These are phyloP conservation scores for Ceratocystis cacaofunesta DNA, from an alignment of 2,329 filamentous ascomycete species.

Conservation along the genomic window DNA sequence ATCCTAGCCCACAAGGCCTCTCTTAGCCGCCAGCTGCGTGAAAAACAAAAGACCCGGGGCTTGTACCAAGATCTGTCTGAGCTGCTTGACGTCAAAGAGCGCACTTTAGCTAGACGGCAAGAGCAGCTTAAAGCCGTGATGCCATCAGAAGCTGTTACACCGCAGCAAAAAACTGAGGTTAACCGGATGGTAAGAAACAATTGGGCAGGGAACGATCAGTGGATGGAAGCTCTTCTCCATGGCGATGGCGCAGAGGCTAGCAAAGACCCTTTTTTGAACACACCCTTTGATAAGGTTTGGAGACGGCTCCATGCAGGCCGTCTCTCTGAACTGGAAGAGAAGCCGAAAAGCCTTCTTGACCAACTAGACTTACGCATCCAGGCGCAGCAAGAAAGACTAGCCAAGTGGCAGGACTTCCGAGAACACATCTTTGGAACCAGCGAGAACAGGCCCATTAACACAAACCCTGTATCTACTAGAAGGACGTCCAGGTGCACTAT, in stretches of 20 bases:
- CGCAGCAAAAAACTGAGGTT: constrained; percentile 34
- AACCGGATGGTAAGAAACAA: constrained; percentile 51
- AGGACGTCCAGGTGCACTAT: constrained; percentile 28
- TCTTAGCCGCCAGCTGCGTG: constrained; percentile 41
- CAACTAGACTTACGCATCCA: constrained; percentile 55
- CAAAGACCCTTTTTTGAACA: constrained; percentile 48
- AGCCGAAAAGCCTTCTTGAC: constrained; percentile 42
- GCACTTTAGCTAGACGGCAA: constrained; percentile 38
- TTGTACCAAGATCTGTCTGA: constrained; percentile 50
- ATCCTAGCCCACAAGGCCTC: constrained; percentile 59
- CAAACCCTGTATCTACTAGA: constrained; percentile 19
- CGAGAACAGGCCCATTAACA: constrained; percentile 18
- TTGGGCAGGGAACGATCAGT: constrained; percentile 64
- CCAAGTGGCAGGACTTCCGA: constrained; percentile 59
- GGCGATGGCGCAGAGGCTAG: constrained; percentile 41
- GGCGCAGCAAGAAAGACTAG: constrained; percentile 51
- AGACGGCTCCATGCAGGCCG: constrained; percentile 45
- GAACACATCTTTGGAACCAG: constrained; percentile 30
- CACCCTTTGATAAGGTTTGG: constrained; percentile 59
- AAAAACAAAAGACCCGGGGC: constrained; percentile 43
- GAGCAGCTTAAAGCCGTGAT: constrained; percentile 28
- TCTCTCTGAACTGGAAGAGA: constrained; percentile 40
- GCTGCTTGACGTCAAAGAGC: constrained; percentile 48
- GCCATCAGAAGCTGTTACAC: constrained; percentile 25
- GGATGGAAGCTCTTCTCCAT: constrained; percentile 55